Base-by-base conservation (phyloP, 805 yeast genomes). In the Candida parachauliodes region DNA sequence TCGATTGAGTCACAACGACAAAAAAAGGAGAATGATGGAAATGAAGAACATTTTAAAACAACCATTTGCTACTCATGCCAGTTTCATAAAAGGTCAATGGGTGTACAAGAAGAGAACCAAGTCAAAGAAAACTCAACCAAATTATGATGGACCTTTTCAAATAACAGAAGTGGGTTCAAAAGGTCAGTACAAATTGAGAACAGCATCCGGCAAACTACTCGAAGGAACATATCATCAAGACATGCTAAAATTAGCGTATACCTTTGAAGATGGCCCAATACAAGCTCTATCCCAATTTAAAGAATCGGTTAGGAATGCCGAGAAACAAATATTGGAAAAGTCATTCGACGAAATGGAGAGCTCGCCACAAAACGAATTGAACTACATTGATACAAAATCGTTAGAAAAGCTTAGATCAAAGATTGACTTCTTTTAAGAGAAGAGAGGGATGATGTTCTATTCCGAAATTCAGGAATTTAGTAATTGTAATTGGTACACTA, bases 81-180 rank as follows among this genome's bases (percentile, higher is more conserved):
- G 27, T 11, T 24, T 10, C 11, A 24, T 8, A 6, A n/a, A n/a
- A 24, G 27, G 14, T 24, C 14, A n/a, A 24, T 24, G 11, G 27
- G 27, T 24, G 27, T 24, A 8, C 11, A 29, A 29, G 18, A 11
- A 6, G 21, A 8, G 12, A 18, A 19, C 8, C 3, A 29, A 19
- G 23, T 7, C 14, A 28, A 10, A 11, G 17, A 8, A 18, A 17
- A 17, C 10, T 6, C 6, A 9, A n/a, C 32, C 21, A 10, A n/a
- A 29, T 5, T 29, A 17, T 19, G 23, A 29, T 15, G 32, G 23
- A 10, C 32, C 32, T 6, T 29, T 17, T 11, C 32, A 29, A 29
- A 18, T 29, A 8, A 23, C 11, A 3, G 32, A 29, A 11, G 32
- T n/a, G 10, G 8, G 11, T 6, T 4, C 4, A 12, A 29, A 29